Evolutionary conservation across 2,329 filamentous ascomycete genomes (phyloP).

Genomic region (Rhexocercosporidium sp.): DNA sequence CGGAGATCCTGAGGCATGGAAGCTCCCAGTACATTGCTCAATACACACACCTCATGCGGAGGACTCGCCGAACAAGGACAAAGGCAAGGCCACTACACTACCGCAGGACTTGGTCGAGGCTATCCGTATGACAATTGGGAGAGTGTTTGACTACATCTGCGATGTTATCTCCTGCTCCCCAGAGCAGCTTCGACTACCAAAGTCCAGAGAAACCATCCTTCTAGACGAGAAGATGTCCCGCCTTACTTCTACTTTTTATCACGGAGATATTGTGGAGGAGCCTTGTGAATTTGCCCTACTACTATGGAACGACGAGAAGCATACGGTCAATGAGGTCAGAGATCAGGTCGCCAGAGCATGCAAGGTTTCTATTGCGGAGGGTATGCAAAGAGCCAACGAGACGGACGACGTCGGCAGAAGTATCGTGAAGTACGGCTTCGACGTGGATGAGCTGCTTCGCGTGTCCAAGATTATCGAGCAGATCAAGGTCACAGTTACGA

Average conservation of each 20-base stretch:
- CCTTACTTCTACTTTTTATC: constrained; percentile 77
- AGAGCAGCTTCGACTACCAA: constrained; percentile 86
- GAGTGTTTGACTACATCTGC: constrained; percentile 91
- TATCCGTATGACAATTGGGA: constrained; percentile 84
- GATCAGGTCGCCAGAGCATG: constrained; percentile 92
- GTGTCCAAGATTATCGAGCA: constrained; percentile 90
- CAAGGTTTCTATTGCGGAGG: constrained; percentile 71
- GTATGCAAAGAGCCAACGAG: constrained; percentile 78
- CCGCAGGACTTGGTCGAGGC: constrained; percentile 77
- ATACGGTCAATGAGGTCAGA: constrained; percentile 89
- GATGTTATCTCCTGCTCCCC: constrained; percentile 98
- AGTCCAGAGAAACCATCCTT: constrained; percentile 80
- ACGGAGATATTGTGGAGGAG: constrained; percentile 62
- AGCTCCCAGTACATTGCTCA: constrained; percentile 83
- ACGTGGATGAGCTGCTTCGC: constrained; percentile 73
- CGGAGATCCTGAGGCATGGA: constrained; percentile 95
- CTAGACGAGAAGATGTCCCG: constrained; percentile 83
- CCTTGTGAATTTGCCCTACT: constrained; percentile 82
- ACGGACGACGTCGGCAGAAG: constrained; percentile 88
- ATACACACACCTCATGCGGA: constrained; percentile 78
- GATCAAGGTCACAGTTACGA: constrained; percentile 94
- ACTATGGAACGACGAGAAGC: constrained; percentile 98
- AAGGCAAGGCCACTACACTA: constrained; percentile 65
- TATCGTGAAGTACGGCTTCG: constrained; percentile 76
- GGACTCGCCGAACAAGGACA: constrained; percentile 54